Conservation (phyloP, 2,329 filamentous ascomycete species). For the Fusarium tupiense region DNA sequence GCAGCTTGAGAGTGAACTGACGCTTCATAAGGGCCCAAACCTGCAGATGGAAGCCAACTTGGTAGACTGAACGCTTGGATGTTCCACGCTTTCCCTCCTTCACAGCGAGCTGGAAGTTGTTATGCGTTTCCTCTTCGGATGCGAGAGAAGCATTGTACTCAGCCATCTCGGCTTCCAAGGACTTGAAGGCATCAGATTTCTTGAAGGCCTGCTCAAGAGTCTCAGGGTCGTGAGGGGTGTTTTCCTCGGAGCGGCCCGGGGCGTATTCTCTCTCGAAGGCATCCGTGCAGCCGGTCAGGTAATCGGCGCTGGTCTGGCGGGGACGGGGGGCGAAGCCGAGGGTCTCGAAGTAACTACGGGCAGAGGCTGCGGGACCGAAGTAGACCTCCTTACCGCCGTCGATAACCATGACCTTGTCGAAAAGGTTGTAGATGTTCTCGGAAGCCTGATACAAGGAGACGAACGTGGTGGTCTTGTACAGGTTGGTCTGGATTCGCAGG, state of each 20-base stretch:
- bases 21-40: constrained; percentile 85
- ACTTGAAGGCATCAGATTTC: constrained; percentile 66
- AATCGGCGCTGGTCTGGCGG: constrained; percentile 83
- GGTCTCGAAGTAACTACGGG: constrained; percentile 78
- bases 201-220: constrained; percentile 76
- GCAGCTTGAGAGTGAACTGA: constrained; percentile 86
- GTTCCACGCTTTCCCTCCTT: constrained; percentile 80
- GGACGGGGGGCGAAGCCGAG: constrained; percentile 80
- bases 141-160: constrained; percentile 72
- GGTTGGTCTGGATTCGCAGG: constrained; percentile 81
- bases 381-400: constrained; percentile 80
- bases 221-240: constrained; percentile 75
- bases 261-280: constrained; percentile 84
- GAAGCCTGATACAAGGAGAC: constrained; percentile 88
- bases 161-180: constrained; percentile 72
- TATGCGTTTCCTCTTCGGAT: constrained; percentile 72
- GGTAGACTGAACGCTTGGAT: constrained; percentile 81
- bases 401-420: constrained; percentile 87
- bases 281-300: constrained; percentile 83
- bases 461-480: constrained; percentile 85
- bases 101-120: constrained; percentile 81
- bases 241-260: constrained; percentile 69
- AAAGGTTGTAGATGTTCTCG: constrained; percentile 80
- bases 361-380: constrained; percentile 75
- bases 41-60: constrained; percentile 83